Conservation (phyloP, 2,329 filamentous ascomycete genomes). For the Thielaviopsis populi region DNA sequence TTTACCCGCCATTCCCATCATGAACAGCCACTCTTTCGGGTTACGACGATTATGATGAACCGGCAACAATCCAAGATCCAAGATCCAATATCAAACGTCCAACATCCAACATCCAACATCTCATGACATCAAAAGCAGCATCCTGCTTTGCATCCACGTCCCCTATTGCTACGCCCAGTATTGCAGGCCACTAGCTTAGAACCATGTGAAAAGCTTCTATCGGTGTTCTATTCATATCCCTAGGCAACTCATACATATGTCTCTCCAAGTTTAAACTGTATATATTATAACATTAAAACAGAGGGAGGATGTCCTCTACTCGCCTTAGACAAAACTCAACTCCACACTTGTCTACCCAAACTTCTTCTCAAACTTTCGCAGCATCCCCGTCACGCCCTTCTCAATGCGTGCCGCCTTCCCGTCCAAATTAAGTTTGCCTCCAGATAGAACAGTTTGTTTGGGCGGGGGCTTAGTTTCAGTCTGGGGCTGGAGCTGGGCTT, state of each 20-base stretch:
- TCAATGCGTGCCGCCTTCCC: constrained; percentile 52
- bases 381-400: constrained; percentile 53
- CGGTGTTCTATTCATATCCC: background rate
- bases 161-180: background rate
- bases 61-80: too few species aligned
- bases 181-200: background rate
- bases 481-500: background rate
- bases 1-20: background rate
- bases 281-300: too few species aligned
- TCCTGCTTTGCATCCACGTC: too few species aligned
- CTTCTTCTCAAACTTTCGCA: constrained; percentile 69
- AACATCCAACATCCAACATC: too few species aligned
- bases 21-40: too few species aligned
- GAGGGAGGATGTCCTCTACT: background rate
- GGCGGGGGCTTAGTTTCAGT: background rate
- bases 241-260: too few species aligned
- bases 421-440: constrained; percentile 39
- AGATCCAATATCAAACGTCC: too few species aligned
- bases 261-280: too few species aligned
- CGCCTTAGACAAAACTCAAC: background rate
- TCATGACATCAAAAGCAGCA: too few species aligned
- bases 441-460: background rate
- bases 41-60: too few species aligned
- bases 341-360: constrained; percentile 31
- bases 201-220: background rate